phyloP scores from a whole-genome alignment of 129 eudicot genomes.

The Lactuca sativa region DNA sequence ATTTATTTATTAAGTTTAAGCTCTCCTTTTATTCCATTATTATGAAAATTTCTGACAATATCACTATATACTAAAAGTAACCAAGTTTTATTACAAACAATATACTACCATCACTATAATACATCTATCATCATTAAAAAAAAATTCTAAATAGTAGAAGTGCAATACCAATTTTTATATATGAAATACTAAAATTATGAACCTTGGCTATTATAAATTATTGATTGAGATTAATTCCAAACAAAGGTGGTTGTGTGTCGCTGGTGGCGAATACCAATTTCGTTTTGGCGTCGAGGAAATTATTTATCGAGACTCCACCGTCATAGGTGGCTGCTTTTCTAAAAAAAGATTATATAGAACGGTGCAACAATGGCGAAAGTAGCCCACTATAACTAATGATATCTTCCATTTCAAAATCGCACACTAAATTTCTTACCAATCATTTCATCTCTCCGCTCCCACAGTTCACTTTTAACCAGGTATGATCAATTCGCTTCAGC shows the following conservation, averaged over 20 bases:
- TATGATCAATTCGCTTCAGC: not conserved
- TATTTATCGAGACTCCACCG: not conserved
- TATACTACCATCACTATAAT: too few species aligned
- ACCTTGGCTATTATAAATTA: too few species aligned
- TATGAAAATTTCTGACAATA: too few species aligned
- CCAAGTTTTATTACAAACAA: too few species aligned
- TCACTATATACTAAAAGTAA: too few species aligned
- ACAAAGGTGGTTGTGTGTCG: not conserved
- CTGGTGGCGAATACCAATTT: not conserved
- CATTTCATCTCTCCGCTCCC: slow-evolving; percentile 1
- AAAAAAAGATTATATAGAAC: not conserved
- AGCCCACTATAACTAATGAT: slow-evolving; percentile 7
- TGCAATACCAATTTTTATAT: too few species aligned
- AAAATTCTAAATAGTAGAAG: too few species aligned
- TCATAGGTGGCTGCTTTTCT: not conserved
- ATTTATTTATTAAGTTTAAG: too few species aligned
- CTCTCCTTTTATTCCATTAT: too few species aligned
- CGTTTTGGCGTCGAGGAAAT: not conserved
- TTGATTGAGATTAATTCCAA: too few species aligned
- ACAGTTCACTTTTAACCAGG: not conserved
- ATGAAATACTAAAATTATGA: too few species aligned
- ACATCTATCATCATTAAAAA: too few species aligned
- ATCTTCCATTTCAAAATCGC: slow-evolving; percentile 6
- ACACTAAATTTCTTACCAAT: slow-evolving; percentile 1
- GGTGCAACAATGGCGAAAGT: slow-evolving; percentile 6